Percentiles rank a stretch among this genome's conserved stretches.
phyloP scores from a whole-genome alignment of 2,329 filamentous ascomycete species.

The Colletotrichum scovillei region DNA sequence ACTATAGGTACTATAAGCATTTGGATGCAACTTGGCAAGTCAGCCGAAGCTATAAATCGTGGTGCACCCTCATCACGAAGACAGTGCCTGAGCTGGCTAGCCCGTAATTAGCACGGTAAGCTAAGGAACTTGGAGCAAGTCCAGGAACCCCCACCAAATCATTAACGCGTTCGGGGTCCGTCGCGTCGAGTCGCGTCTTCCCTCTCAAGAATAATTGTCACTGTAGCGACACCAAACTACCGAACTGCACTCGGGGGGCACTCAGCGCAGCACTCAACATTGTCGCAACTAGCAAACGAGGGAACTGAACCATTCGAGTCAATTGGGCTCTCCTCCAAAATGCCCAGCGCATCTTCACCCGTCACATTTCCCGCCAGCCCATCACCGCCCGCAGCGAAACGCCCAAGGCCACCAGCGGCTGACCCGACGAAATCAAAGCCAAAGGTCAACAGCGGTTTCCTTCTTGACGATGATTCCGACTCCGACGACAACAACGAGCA shows the following conservation, averaged over 20 bases:
- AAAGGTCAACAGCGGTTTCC: slow-evolving; percentile 50
- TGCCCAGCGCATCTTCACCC: slow-evolving; percentile 72
- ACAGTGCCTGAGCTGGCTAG: background rate
- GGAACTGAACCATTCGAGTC: background rate
- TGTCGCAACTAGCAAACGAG: too few relatives aligned
- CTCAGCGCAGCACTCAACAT: background rate
- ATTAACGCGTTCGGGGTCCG: slow-evolving; percentile 24
- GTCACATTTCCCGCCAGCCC: slow-evolving; percentile 66
- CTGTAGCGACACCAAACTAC: background rate
- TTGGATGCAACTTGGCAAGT: background rate
- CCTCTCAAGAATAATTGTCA: slow-evolving; percentile 14
- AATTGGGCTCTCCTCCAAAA: slow-evolving; percentile 41
- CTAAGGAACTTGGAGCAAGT: background rate
- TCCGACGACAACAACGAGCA: slow-evolving; percentile 40
- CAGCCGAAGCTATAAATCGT: background rate
- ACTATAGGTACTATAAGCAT: too few relatives aligned
- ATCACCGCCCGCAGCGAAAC: slow-evolving; percentile 47
- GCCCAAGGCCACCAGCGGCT: slow-evolving; percentile 49
- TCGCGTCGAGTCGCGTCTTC: slow-evolving; percentile 34
- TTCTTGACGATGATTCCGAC: slow-evolving; percentile 49
- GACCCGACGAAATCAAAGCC: slow-evolving; percentile 44
- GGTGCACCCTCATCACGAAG: background rate
- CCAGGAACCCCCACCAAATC: slow-evolving; percentile 6
- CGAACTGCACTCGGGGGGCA: background rate
- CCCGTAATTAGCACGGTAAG: background rate